Conservation (phyloP, 208 protist genomes). For the Acanthamoeba comandoni region DNA sequence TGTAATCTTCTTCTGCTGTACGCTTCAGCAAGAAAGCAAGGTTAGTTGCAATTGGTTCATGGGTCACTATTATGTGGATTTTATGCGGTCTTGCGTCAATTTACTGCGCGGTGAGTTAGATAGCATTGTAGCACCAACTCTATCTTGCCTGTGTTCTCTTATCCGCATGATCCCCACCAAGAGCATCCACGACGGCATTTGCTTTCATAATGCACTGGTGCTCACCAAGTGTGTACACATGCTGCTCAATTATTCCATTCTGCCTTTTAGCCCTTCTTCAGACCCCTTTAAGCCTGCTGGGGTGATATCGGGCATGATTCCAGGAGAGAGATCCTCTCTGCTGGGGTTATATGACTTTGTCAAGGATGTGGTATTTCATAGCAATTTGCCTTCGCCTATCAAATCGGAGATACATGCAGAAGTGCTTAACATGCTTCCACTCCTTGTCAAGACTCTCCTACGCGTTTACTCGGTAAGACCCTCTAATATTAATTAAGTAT, state of each 20-base stretch:
- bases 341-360: too few species aligned
- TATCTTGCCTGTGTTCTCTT: background rate
- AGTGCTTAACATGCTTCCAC: too few species aligned
- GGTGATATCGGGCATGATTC: too few species aligned
- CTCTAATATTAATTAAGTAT: too few species aligned
- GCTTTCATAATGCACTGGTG: background rate
- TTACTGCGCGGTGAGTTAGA: background rate
- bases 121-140: background rate
- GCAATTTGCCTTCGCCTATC: too few species aligned
- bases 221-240: background rate
- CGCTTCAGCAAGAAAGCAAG: background rate
- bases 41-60: background rate
- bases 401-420: too few species aligned
- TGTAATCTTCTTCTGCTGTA: background rate
- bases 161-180: background rate
- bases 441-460: too few species aligned
- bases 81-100: background rate
- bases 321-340: too few species aligned
- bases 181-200: background rate
- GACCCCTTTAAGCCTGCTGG: too few species aligned
- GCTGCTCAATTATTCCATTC: slow-evolving; percentile 9
- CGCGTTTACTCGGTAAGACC: too few species aligned
- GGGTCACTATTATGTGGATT: background rate
- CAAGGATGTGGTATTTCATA: too few species aligned
- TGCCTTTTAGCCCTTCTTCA: slow-evolving; percentile 10